These are phyloP conservation scores for Globisporangium nodosum DNA, from an alignment of 352 stramenopile species.

Conservation along the genomic window DNA sequence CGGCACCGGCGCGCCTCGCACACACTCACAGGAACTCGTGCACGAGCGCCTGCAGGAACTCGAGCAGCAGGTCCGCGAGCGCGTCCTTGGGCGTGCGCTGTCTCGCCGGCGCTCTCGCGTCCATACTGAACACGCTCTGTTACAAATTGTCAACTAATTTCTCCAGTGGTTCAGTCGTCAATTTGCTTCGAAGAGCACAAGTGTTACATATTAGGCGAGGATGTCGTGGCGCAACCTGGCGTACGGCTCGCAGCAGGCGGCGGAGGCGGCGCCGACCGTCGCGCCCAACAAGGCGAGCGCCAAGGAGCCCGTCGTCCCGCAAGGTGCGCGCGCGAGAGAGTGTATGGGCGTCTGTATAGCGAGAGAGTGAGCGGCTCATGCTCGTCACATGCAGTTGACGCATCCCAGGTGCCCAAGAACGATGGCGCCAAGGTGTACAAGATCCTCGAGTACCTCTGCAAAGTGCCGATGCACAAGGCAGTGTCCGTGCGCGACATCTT, in stretches of 20 bases:
- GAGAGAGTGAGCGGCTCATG: not conserved
- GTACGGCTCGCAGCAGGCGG: constrained; percentile 71
- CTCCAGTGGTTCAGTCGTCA: constrained; percentile 1
- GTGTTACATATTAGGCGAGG: not conserved
- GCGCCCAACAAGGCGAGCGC: constrained; percentile 37
- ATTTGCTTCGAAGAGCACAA: not conserved
- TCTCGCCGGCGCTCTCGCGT: not conserved
- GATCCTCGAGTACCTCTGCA: constrained; percentile 82
- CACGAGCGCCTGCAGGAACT: constrained; percentile 68
- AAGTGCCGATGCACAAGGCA: constrained; percentile 72
- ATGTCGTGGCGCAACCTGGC: constrained; percentile 79
- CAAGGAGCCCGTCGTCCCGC: constrained; percentile 52
- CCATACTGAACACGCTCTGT: too few species aligned
- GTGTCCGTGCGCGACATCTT: constrained; percentile 69
- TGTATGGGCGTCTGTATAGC: too few species aligned
- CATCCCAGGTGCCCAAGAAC: constrained; percentile 78
- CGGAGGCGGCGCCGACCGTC: constrained; percentile 60
- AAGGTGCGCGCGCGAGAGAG: constrained; percentile 26
- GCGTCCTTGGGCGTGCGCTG: constrained; percentile 17
- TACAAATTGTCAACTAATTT: not conserved
- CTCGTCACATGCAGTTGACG: constrained; percentile 38
- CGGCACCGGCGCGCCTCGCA: not conserved
- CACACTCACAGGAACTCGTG: constrained; percentile 77
- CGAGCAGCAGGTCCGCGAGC: constrained; percentile 55
- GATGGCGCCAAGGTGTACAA: constrained; percentile 85